phyloP scores from a whole-genome alignment of 305 asterid genomes.

The Ilex paraguariensis region DNA sequence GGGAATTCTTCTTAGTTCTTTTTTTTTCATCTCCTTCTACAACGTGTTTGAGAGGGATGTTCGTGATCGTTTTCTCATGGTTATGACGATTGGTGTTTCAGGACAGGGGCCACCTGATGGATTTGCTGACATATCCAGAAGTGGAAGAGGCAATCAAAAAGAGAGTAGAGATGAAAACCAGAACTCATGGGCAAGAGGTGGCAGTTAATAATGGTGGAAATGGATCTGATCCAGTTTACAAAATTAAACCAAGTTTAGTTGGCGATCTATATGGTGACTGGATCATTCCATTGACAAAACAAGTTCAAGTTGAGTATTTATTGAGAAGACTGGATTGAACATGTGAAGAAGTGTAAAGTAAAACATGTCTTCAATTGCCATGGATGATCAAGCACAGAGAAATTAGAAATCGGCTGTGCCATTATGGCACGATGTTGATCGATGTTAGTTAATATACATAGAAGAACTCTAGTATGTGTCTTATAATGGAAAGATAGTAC shows the following conservation, averaged over 20 bases:
- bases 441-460: background rate
- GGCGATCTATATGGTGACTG: slow-evolving; percentile 71
- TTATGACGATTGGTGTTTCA: slow-evolving; percentile 18
- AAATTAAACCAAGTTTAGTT: slow-evolving; percentile 64
- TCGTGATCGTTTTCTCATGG: background rate
- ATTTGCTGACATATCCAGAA: slow-evolving; percentile 52
- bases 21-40: background rate
- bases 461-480: background rate
- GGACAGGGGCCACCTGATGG: slow-evolving; percentile 57
- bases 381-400: background rate
- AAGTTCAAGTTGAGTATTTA: slow-evolving; percentile 79
- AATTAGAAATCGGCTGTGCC: background rate
- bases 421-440: background rate
- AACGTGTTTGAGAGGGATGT: too few species aligned
- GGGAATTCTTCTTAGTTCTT: background rate
- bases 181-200: slow-evolving; percentile 65
- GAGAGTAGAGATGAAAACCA: slow-evolving; percentile 77
- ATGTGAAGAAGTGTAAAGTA: too few species aligned
- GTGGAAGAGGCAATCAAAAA: slow-evolving; percentile 61
- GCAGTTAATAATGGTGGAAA: slow-evolving; percentile 21
- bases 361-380: too few species aligned
- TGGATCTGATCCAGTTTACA: slow-evolving; percentile 46
- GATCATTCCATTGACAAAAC: slow-evolving; percentile 95
- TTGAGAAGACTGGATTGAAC: slow-evolving; percentile 64
- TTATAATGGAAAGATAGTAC: too few species aligned